A percentile compares a stretch with the other conserved stretches of the same genome.
These are phyloP conservation scores for Talaromyces rugulosus DNA, from an alignment of 2,329 filamentous ascomycete species.

Conservation along the genomic window DNA sequence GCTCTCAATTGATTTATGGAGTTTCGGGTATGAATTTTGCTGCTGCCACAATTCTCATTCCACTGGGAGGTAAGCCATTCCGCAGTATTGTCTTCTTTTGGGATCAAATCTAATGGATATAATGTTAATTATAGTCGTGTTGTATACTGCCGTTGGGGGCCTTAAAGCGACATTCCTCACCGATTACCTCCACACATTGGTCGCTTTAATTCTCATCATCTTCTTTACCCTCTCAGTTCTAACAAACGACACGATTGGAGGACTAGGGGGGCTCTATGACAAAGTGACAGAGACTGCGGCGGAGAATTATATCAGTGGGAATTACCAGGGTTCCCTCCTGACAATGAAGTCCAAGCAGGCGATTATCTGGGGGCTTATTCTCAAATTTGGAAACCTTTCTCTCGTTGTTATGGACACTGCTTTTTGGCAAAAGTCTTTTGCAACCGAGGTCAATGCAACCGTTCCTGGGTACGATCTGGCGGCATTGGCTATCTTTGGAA, in stretches of 20 bases:
- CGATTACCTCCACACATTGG: constrained; percentile 46
- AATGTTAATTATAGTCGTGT: constrained; percentile 31
- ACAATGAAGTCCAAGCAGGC: constrained; percentile 46
- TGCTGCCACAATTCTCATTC: constrained; percentile 45
- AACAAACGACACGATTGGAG: constrained; percentile 40
- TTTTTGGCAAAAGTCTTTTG: constrained; percentile 53
- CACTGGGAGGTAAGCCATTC: constrained; percentile 37
- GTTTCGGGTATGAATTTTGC: constrained; percentile 47
- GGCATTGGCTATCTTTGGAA: constrained; percentile 42
- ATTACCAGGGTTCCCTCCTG: constrained; percentile 45
- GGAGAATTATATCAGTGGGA: constrained; percentile 42
- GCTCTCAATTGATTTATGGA: constrained; percentile 43
- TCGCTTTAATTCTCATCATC: constrained; percentile 46
- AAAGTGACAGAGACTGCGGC: constrained; percentile 42
- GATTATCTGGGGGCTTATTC: constrained; percentile 43
- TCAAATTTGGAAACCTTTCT: constrained; percentile 49
- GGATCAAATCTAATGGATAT: neutral
- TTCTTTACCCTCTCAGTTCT: constrained; percentile 47
- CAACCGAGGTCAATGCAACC: constrained; percentile 44
- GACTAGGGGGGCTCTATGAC: constrained; percentile 42
- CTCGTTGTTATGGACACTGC: constrained; percentile 51
- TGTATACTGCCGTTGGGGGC: constrained; percentile 48
- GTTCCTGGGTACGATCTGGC: constrained; percentile 47
- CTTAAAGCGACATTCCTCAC: constrained; percentile 49
- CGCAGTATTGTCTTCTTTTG: neutral